Conservation (phyloP, 108 stramenopile genomes). For the Ochromonas danica region DNA sequence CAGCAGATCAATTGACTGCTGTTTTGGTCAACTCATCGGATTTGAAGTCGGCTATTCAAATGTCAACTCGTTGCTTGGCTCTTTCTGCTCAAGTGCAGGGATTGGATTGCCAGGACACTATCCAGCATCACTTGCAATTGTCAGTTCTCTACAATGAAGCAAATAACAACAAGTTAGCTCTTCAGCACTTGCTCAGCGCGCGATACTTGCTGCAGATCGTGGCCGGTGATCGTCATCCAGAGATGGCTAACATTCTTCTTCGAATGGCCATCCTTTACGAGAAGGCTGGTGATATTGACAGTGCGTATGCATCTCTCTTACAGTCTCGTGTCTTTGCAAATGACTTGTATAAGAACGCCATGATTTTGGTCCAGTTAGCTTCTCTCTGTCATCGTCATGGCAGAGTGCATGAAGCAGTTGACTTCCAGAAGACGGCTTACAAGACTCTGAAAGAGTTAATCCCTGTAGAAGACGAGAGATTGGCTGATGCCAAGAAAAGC, state of each 20-base stretch:
- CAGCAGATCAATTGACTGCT: background rate
- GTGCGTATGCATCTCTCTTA: background rate
- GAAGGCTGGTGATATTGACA: background rate
- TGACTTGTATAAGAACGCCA: background rate
- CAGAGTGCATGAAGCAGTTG: background rate
- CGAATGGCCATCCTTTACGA: background rate
- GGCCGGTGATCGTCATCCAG: conserved; percentile 8
- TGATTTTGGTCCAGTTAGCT: background rate
- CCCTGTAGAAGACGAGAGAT: background rate
- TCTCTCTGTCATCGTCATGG: background rate
- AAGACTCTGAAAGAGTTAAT: background rate
- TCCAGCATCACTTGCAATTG: conserved; percentile 27
- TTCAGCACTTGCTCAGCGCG: conserved; percentile 2
- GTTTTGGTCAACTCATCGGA: background rate
- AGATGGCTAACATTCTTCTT: background rate
- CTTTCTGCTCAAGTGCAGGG: conserved; percentile 27
- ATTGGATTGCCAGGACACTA: conserved; percentile 23
- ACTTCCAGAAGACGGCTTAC: background rate
- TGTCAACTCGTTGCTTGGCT: background rate
- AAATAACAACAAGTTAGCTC: background rate
- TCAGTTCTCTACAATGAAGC: background rate
- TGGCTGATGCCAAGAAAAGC: conserved; percentile 6
- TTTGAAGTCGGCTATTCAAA: background rate
- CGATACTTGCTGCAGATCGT: background rate
- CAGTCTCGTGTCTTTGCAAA: background rate